Evolutionary conservation across 2,329 filamentous ascomycete genomes (phyloP).

Genomic region (Ceratocystis papillata): DNA sequence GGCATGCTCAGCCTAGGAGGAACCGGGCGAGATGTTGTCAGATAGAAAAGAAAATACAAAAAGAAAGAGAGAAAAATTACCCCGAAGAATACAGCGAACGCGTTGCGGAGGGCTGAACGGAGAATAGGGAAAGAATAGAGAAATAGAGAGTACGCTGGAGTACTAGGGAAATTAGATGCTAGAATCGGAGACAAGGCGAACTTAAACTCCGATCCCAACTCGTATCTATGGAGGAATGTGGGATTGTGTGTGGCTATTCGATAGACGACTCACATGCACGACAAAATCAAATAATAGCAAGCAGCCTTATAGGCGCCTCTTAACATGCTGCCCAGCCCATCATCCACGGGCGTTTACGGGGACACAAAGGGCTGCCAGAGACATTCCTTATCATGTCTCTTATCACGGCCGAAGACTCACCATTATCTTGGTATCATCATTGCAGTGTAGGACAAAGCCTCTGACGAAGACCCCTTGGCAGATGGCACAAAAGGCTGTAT

Average conservation of each 20-base stretch:
- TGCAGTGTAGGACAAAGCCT: background rate
- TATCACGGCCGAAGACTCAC: background rate
- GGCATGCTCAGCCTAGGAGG: background rate
- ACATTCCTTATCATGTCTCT: background rate
- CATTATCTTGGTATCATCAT: background rate
- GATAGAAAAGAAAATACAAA: background rate
- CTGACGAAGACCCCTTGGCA: background rate
- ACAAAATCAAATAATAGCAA: background rate
- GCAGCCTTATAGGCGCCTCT: background rate
- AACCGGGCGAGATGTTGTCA: background rate
- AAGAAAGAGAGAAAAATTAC: too few species aligned
- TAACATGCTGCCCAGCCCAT: too few species aligned
- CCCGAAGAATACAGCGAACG: too few species aligned
- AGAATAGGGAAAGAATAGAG: background rate
- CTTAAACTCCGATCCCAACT: background rate
- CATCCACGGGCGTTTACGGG: background rate
- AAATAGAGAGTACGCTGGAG: too few species aligned
- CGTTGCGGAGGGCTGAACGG: background rate
- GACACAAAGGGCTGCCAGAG: background rate
- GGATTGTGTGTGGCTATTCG: background rate
- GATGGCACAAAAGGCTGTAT: background rate
- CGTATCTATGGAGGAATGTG: background rate
- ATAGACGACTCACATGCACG: too few species aligned
- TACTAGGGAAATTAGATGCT: background rate
- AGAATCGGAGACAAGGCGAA: background rate